A percentile compares a stretch with the other conserved stretches of the same genome.
phyloP scores from a whole-genome alignment of 495 filamentous ascomycete species.

The Copromyces sp. region DNA sequence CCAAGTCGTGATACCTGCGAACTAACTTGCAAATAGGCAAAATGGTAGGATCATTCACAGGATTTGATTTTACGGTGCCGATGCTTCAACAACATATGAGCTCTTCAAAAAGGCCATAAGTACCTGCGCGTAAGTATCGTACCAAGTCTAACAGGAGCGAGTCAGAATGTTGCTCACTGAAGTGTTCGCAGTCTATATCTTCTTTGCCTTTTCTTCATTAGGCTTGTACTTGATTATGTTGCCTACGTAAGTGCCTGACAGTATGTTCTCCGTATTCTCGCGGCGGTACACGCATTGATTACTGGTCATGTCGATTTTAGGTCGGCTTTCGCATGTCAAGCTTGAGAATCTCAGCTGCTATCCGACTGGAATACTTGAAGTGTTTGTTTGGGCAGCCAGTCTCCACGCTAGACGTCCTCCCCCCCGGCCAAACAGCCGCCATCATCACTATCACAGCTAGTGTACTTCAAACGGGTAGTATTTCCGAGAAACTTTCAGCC shows the following conservation, averaged over 20 bases:
- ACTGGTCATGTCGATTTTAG: constrained; percentile 18
- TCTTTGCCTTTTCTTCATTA: constrained; percentile 52
- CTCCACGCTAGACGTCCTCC: constrained; percentile 44
- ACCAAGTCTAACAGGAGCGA: neutral
- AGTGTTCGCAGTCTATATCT: constrained; percentile 37
- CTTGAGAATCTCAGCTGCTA: constrained; percentile 42
- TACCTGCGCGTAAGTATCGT: constrained; percentile 20
- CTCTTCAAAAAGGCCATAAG: constrained; percentile 19
- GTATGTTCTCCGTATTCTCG: neutral
- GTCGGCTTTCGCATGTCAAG: constrained; percentile 45
- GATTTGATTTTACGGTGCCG: constrained; percentile 14
- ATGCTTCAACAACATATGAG: constrained; percentile 15
- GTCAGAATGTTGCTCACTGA: neutral
- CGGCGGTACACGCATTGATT: neutral
- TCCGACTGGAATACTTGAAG: constrained; percentile 43
- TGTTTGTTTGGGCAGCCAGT: constrained; percentile 44
- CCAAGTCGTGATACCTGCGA: neutral
- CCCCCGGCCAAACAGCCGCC: constrained; percentile 42
- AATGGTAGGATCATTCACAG: constrained; percentile 29
- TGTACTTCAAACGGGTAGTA: constrained; percentile 52
- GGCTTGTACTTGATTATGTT: constrained; percentile 47
- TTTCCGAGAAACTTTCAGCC: constrained; percentile 50
- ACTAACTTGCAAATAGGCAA: constrained; percentile 23
- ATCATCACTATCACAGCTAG: constrained; percentile 57
- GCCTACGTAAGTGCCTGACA: constrained; percentile 35